Percentiles rank a stretch among this genome's conserved stretches.
Evolutionary conservation across 805 yeast species (phyloP).

Genomic region (Danielia reshetovae): DNA sequence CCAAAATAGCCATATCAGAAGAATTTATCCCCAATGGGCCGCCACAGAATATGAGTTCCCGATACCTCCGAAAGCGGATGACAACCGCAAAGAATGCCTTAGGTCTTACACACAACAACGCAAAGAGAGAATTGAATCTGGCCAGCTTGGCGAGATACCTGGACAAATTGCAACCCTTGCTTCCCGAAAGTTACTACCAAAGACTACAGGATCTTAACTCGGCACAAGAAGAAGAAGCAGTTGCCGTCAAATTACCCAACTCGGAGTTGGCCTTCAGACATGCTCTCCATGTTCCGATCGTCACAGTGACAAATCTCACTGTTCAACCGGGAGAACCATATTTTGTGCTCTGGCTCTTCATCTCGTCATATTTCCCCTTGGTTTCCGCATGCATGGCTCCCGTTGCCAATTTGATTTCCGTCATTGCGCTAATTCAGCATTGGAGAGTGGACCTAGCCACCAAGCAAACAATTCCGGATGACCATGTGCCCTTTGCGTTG

Average conservation of each 20-base stretch:
- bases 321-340: slow-evolving; percentile 35
- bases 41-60: not conserved
- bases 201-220: slow-evolving; percentile 2
- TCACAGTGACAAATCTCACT: slow-evolving; percentile 25
- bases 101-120: slow-evolving; percentile 6
- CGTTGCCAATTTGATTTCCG: slow-evolving; percentile 66
- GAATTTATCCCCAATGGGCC: too few relatives aligned
- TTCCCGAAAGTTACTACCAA: slow-evolving; percentile 7
- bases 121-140: slow-evolving; percentile 4
- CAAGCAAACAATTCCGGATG: slow-evolving; percentile 26
- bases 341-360: slow-evolving; percentile 55
- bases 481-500: slow-evolving; percentile 38
- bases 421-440: slow-evolving; percentile 63
- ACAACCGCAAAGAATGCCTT: slow-evolving; percentile 8
- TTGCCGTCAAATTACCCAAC: slow-evolving; percentile 3
- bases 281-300: slow-evolving; percentile 30
- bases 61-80: not conserved
- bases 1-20: not conserved
- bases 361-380: slow-evolving; percentile 70
- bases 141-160: slow-evolving; percentile 10
- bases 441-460: slow-evolving; percentile 48
- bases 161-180: slow-evolving; percentile 13
- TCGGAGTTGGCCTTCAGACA: slow-evolving; percentile 22
- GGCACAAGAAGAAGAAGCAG: not conserved
- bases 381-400: slow-evolving; percentile 79